These are phyloP conservation scores for Crithidia brevicula DNA, from an alignment of 208 protist genomes.

Conservation along the genomic window DNA sequence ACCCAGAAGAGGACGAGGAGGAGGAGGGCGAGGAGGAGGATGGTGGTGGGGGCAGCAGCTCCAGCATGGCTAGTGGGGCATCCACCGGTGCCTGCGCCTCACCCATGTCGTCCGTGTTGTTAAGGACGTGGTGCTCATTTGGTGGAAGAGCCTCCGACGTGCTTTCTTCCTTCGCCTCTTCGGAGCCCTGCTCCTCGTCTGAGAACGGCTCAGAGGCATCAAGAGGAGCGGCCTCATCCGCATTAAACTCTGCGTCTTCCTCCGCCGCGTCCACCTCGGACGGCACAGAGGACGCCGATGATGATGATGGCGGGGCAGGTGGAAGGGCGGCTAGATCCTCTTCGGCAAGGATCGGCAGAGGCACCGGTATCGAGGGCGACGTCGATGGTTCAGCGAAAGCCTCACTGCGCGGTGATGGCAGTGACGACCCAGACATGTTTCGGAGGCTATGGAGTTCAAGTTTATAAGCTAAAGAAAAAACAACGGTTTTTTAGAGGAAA, in stretches of 20 bases:
- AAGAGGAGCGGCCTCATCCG: neutral
- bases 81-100: slow-evolving; percentile 14
- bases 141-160: too few relatives aligned
- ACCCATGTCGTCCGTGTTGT: neutral
- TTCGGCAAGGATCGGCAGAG: slow-evolving; percentile 17
- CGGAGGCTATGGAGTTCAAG: too few relatives aligned
- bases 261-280: neutral
- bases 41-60: slow-evolving; percentile 7
- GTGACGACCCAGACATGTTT: too few relatives aligned
- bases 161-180: neutral
- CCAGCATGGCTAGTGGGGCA: slow-evolving; percentile 21
- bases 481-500: too few relatives aligned
- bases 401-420: too few relatives aligned
- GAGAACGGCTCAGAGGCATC: neutral
- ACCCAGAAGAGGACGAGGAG: slow-evolving; percentile 1
- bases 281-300: neutral
- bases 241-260: too few relatives aligned
- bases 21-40: slow-evolving; percentile 12
- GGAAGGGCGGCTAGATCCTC: slow-evolving; percentile 21
- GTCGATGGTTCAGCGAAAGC: too few relatives aligned
- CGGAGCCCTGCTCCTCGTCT: neutral
- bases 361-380: neutral
- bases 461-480: too few relatives aligned
- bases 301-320: slow-evolving; percentile 6
- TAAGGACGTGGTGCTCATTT: too few relatives aligned